Conservation (phyloP, 371 early-diverging fungal genomes). For the Mortierella sp. region DNA sequence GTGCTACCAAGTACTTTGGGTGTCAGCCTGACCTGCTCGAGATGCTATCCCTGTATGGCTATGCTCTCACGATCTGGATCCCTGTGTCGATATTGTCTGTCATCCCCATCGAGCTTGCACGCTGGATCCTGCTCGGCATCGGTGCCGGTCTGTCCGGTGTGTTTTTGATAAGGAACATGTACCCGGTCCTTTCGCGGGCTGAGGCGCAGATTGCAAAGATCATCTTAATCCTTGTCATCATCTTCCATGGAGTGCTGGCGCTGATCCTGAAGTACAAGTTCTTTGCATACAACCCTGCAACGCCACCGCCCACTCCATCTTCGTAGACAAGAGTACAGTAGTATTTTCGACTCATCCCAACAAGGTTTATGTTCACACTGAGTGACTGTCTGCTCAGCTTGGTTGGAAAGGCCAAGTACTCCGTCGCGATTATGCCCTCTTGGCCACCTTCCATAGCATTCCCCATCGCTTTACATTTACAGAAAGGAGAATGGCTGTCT, state of each 20-base stretch:
- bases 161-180: conserved; percentile 62
- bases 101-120: conserved; percentile 30
- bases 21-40: conserved; percentile 86
- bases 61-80: conserved; percentile 91
- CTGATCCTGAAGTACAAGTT: conserved; percentile 86
- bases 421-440: too few relatives aligned
- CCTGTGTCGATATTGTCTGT: conserved; percentile 82
- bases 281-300: conserved; percentile 58
- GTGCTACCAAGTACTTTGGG: conserved; percentile 85
- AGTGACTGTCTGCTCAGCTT: too few relatives aligned
- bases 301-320: conserved; percentile 8
- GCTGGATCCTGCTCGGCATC: conserved; percentile 43
- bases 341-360: too few relatives aligned
- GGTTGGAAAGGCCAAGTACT: too few relatives aligned
- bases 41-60: conserved; percentile 89
- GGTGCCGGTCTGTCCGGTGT: conserved; percentile 34
- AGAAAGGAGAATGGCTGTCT: too few relatives aligned
- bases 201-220: conserved; percentile 74
- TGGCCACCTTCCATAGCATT: too few relatives aligned
- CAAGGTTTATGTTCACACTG: too few relatives aligned
- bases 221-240: conserved; percentile 73
- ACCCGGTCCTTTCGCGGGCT: conserved; percentile 71
- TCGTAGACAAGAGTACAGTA: neutral
- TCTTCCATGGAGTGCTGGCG: conserved; percentile 80
- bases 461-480: too few relatives aligned